Conservation (phyloP, 208 protist genomes). For the Crithidia mellificae region DNA sequence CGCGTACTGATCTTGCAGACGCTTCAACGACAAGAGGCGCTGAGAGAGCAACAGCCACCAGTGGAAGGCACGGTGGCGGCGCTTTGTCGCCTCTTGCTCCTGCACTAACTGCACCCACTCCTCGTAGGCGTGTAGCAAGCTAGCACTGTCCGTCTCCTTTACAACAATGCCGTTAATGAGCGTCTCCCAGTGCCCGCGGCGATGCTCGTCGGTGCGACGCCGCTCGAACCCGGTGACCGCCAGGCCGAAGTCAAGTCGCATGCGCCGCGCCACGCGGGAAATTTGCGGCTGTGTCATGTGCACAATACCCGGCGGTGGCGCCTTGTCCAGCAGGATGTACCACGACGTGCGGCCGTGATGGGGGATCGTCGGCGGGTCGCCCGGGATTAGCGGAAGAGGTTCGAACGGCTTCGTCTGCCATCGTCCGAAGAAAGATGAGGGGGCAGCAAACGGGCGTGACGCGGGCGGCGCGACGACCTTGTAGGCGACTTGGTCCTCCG, state of each 20-base stretch:
- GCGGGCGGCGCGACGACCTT: slow-evolving; percentile 79
- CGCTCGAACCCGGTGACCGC: slow-evolving; percentile 79
- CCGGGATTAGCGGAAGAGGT: slow-evolving; percentile 59
- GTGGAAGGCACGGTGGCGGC: slow-evolving; percentile 71
- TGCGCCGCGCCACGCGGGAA: slow-evolving; percentile 77
- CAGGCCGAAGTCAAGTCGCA: slow-evolving; percentile 76
- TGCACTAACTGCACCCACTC: slow-evolving; percentile 82
- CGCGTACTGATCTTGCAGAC: slow-evolving; percentile 79
- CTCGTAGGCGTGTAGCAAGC: slow-evolving; percentile 73
- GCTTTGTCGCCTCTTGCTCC: slow-evolving; percentile 81
- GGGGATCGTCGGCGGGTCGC: slow-evolving; percentile 59
- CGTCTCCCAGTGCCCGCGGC: slow-evolving; percentile 77
- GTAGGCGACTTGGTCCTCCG: slow-evolving; percentile 68
- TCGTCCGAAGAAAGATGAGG: slow-evolving; percentile 73
- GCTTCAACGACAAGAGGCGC: slow-evolving; percentile 71
- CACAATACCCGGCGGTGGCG: slow-evolving; percentile 57
- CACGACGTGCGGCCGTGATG: slow-evolving; percentile 78
- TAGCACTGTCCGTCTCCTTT: slow-evolving; percentile 41
- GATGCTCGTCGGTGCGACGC: slow-evolving; percentile 62
- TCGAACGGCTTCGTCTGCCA: slow-evolving; percentile 89
- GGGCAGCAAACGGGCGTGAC: slow-evolving; percentile 78
- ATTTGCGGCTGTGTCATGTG: slow-evolving; percentile 78
- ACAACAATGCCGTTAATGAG: slow-evolving; percentile 86
- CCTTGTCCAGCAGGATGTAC: slow-evolving; percentile 76
- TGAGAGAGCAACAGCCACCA: slow-evolving; percentile 87